Evolutionary conservation across 2,329 filamentous ascomycete species (phyloP), one percentile per base, ranked within the genome.

Genomic region (Zasmidium angulare): DNA sequence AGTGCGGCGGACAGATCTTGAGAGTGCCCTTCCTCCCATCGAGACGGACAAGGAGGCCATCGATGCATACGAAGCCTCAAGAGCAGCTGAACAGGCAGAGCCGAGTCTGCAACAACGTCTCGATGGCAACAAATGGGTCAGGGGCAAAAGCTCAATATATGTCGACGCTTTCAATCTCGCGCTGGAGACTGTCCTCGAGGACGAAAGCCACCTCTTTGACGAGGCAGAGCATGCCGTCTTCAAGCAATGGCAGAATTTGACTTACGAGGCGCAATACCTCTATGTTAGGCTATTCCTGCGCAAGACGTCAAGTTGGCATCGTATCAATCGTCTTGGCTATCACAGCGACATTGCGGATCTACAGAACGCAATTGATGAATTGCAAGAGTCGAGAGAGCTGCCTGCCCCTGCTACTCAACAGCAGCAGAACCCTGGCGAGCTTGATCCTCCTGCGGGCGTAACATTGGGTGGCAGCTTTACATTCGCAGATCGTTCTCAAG

Each of bases 161-260:
- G 91, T 97, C 19, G 95, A 99, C 76, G 95, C 95, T 0, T 99
- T 99, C 80, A 96, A 96, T 70, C 80, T 98, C 14, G 91, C 93
- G 1, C 78, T 99, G 51, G 88, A 93, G 60, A 96, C 91, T 0
- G 95, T 99, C 2, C 77, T 98, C 12, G 87, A 91, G 51, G 91
- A 98, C 58, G 95, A 99, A 75, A 83, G 85, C 0, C 91, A 96
- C 75, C 78, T 99, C 0, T 99, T 98, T 72, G 84, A 95, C 68
- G 84, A 86, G 59, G 87, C 86, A 19, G 95, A 99, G 75, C 84
- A 82, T 69, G 79, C 83, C 14, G 82, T 98, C 0, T 98, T 99
- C 72, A 77, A 79, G 2, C 80, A 87, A 59, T 99, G 93, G 92
- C 84, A 79, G 60, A 74, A 76, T 0, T 72, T 98, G 53, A 79